Evolutionary conservation across 2,329 filamentous ascomycete species (phyloP).

Genomic region (Thielaviopsis cerberus): DNA sequence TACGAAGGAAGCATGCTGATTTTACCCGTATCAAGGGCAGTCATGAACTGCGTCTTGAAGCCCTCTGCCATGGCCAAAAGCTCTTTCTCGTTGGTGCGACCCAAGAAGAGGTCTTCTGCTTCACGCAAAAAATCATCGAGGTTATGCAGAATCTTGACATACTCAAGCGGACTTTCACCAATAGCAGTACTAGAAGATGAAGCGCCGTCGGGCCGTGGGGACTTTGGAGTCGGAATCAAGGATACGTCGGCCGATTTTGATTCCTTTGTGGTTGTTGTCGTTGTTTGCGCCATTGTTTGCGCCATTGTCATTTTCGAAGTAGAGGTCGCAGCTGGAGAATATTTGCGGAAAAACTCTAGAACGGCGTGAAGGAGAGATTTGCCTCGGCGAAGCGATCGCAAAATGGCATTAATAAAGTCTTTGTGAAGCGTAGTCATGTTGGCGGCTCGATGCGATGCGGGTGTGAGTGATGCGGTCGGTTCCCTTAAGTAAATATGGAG

Average conservation of each 20-base stretch:
- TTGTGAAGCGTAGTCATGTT: conserved; percentile 39
- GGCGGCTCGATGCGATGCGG: conserved; percentile 24
- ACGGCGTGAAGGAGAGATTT: conserved; percentile 41
- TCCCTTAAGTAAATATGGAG: not conserved
- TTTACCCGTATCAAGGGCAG: conserved; percentile 31
- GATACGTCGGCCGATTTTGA: conserved; percentile 11
- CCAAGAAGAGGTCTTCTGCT: conserved; percentile 33
- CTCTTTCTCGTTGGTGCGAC: conserved; percentile 25
- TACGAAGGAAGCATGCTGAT: conserved; percentile 49
- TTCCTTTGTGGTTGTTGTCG: not conserved
- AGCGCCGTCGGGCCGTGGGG: conserved; percentile 3
- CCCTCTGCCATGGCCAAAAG: conserved; percentile 28
- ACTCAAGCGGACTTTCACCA: conserved; percentile 1
- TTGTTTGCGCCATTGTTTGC: conserved; percentile 16
- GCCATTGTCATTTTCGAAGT: conserved; percentile 23
- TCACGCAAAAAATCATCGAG: conserved; percentile 37
- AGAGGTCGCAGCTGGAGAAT: conserved; percentile 28
- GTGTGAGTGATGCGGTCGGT: not conserved
- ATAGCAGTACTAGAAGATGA: conserved; percentile 9
- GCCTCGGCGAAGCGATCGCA: conserved; percentile 39
- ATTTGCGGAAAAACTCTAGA: conserved; percentile 17
- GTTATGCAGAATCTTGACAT: conserved; percentile 12
- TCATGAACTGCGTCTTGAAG: conserved; percentile 36
- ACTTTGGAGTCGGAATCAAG: not conserved
- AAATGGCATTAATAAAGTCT: conserved; percentile 32